A percentile compares a stretch with the other conserved stretches of the same genome.
Conservation (phyloP, 805 yeast genomes). For the Candida stauntonica region DNA sequence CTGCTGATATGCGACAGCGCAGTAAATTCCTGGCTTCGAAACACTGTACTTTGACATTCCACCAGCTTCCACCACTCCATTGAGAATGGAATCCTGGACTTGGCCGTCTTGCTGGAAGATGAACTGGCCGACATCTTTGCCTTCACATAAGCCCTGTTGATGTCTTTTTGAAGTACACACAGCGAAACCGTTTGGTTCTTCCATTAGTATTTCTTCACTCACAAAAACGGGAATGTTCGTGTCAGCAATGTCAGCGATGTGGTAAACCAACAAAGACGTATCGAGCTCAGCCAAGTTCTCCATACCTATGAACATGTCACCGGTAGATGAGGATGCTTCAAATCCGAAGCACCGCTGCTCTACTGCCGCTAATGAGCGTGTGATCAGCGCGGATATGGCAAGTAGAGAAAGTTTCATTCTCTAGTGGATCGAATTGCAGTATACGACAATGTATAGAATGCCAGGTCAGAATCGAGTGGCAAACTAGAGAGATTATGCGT, state of each 20-base stretch:
- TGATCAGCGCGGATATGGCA: background rate
- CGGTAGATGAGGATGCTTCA: slow-evolving; percentile 2
- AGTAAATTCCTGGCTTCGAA: slow-evolving; percentile 6
- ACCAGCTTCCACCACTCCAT: background rate
- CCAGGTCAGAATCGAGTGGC: too few relatives aligned
- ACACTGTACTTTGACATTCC: background rate
- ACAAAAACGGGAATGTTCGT: slow-evolving; percentile 16
- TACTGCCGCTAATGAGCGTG: slow-evolving; percentile 6
- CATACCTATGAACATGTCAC: slow-evolving; percentile 1
- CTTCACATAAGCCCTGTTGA: slow-evolving; percentile 10
- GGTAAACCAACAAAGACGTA: slow-evolving; percentile 13
- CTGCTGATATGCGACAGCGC: slow-evolving; percentile 14
- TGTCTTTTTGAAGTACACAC: slow-evolving; percentile 13
- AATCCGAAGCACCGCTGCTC: slow-evolving; percentile 9
- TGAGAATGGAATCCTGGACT: slow-evolving; percentile 2
- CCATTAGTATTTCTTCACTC: slow-evolving; percentile 2
- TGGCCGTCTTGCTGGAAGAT: slow-evolving; percentile 4
- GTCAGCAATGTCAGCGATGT: slow-evolving; percentile 4
- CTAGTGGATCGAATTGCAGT: background rate
- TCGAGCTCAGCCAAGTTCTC: slow-evolving; percentile 1
- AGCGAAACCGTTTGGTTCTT: slow-evolving; percentile 11
- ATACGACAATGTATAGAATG: too few relatives aligned
- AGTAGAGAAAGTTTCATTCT: slow-evolving; percentile 1
- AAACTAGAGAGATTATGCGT: too few relatives aligned
- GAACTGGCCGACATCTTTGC: slow-evolving; percentile 11